A percentile compares a stretch with the other conserved stretches of the same genome.
Evolutionary conservation across 768 basidiomycete species (phyloP).

Genomic region (Termitomyces titanicus): DNA sequence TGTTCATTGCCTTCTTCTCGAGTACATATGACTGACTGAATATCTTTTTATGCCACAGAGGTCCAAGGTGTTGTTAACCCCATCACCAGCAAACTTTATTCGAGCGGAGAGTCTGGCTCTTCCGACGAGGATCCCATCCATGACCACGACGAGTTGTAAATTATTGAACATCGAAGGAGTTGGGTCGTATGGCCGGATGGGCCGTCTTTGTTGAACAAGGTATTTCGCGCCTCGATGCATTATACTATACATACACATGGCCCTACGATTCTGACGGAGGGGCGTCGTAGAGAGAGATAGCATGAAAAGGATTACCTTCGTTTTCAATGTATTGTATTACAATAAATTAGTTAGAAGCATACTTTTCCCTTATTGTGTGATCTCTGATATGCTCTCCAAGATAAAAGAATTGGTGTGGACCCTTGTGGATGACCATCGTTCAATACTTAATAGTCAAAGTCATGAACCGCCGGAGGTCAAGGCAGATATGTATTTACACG

Average conservation of each 20-base stretch:
- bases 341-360: constrained; percentile 16
- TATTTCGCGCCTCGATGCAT: constrained; percentile 7
- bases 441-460: too few species aligned
- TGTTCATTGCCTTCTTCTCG: constrained; percentile 13
- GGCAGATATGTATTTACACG: not conserved
- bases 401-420: too few species aligned
- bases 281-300: constrained; percentile 4
- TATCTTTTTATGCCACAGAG: constrained; percentile 30
- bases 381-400: too few species aligned
- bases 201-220: not conserved
- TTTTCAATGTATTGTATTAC: constrained; percentile 15
- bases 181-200: not conserved
- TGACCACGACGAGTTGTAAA: constrained; percentile 48
- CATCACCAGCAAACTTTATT: constrained; percentile 81
- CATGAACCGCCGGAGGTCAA: too few species aligned
- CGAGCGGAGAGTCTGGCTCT: constrained; percentile 30
- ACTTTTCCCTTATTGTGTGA: not conserved
- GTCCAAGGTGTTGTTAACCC: constrained; percentile 76
- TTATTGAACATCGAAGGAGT: constrained; percentile 1
- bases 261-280: constrained; percentile 6
- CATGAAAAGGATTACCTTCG: constrained; percentile 12
- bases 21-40: constrained; percentile 1
- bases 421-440: too few species aligned
- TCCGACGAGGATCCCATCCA: constrained; percentile 36
- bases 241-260: not conserved